Evolutionary conservation across 2,329 filamentous ascomycete genomes (phyloP).

Genomic region (Hypoxylon sp.): DNA sequence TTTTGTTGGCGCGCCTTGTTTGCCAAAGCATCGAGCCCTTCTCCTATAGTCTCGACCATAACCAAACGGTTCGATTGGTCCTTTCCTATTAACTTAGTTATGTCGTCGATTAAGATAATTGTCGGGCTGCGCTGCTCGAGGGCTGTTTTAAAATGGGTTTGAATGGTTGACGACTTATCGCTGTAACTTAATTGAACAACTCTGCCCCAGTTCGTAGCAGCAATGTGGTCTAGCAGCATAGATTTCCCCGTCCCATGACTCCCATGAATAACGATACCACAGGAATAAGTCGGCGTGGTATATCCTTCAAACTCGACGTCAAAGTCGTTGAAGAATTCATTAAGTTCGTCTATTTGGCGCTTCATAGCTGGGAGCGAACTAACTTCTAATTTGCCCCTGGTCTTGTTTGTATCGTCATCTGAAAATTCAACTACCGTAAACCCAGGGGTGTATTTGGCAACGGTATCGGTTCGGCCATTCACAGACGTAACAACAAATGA

Average conservation of each 20-base stretch:
- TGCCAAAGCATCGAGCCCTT: slow-evolving; percentile 70
- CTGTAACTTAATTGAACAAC: slow-evolving; percentile 73
- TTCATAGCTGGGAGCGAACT: slow-evolving; percentile 77
- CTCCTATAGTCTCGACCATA: slow-evolving; percentile 65
- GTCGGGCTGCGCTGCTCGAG: slow-evolving; percentile 76
- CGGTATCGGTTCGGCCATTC: slow-evolving; percentile 62
- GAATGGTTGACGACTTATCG: slow-evolving; percentile 72
- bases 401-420: slow-evolving; percentile 50
- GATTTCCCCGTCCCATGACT: slow-evolving; percentile 89
- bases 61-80: slow-evolving; percentile 67
- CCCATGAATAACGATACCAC: slow-evolving; percentile 82
- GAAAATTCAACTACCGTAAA: slow-evolving; percentile 60
- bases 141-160: slow-evolving; percentile 79
- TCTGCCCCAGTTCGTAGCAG: slow-evolving; percentile 77
- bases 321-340: slow-evolving; percentile 74
- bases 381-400: slow-evolving; percentile 60
- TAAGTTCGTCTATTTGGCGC: slow-evolving; percentile 75
- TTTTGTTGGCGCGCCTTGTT: slow-evolving; percentile 56
- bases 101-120: slow-evolving; percentile 82
- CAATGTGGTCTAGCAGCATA: slow-evolving; percentile 77
- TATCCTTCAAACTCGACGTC: slow-evolving; percentile 57
- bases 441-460: slow-evolving; percentile 62
- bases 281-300: slow-evolving; percentile 59
- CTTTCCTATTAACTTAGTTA: slow-evolving; percentile 78
- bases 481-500: slow-evolving; percentile 74